A percentile compares a stretch with the other conserved stretches of the same genome.
phyloP scores from a whole-genome alignment of 1,139 yeast genomes.

The Blastobotrys malaysiensis region DNA sequence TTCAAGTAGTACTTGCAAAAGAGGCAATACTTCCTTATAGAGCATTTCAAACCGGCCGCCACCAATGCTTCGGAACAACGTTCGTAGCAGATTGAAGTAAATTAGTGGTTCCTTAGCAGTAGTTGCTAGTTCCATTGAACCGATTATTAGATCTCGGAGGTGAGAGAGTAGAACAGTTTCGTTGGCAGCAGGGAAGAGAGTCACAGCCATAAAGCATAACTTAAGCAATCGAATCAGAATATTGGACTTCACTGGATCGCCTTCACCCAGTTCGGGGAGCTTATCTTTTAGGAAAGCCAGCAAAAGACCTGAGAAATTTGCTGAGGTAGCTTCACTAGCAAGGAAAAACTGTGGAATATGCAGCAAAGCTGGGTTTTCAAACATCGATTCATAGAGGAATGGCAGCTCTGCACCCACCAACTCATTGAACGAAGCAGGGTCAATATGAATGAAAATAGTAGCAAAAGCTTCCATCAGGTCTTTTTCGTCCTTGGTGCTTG shows the following conservation, averaged over 20 bases:
- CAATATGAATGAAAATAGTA: constrained; percentile 87
- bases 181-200: constrained; percentile 79
- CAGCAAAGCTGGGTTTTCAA: constrained; percentile 77
- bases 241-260: constrained; percentile 71
- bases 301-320: constrained; percentile 85
- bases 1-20: constrained; percentile 79
- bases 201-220: constrained; percentile 92
- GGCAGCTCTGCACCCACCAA: constrained; percentile 78
- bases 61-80: constrained; percentile 87
- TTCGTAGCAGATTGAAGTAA: constrained; percentile 81
- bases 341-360: constrained; percentile 92
- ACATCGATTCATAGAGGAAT: constrained; percentile 70
- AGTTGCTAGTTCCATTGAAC: constrained; percentile 74
- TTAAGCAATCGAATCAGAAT: constrained; percentile 82
- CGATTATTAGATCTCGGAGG: constrained; percentile 71
- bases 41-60: constrained; percentile 93
- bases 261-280: constrained; percentile 73
- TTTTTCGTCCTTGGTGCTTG: constrained; percentile 87
- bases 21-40: constrained; percentile 88
- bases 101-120: constrained; percentile 90
- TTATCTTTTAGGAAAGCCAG: constrained; percentile 70
- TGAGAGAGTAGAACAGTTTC: constrained; percentile 87
- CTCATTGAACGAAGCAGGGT: constrained; percentile 94
- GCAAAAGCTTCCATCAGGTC: constrained; percentile 96
- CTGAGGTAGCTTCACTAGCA: constrained; percentile 89